phyloP scores from a whole-genome alignment of 176 grass and related monocot genomes.

The Oryza brachyantha region DNA sequence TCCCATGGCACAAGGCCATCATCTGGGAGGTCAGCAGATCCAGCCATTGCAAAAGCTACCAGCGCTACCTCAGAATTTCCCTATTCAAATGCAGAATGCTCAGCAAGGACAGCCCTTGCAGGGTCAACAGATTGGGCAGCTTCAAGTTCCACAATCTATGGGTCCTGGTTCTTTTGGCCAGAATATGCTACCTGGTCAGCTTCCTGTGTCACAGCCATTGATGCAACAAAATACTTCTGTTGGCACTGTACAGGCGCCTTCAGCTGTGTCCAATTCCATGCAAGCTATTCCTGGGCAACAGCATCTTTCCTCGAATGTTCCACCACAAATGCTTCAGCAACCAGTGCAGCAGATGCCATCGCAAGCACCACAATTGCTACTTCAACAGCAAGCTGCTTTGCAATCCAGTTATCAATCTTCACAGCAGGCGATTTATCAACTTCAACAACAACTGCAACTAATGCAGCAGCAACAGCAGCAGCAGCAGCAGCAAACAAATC shows the following conservation, averaged over 20 bases:
- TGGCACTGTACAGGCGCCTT: constrained; percentile 53
- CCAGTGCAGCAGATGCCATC: constrained; percentile 63
- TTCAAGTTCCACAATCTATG: constrained; percentile 58
- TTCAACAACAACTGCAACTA: constrained; percentile 90
- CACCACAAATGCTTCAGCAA: constrained; percentile 74
- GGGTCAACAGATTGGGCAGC: constrained; percentile 53
- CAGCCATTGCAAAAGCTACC: constrained; percentile 63
- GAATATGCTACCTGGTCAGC: constrained; percentile 67
- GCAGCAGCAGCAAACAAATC: constrained; percentile 37
- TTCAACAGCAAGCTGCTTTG: constrained; percentile 92
- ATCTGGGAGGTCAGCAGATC: constrained; percentile 61
- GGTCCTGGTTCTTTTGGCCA: constrained; percentile 68
- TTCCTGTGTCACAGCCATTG: constrained; percentile 52
- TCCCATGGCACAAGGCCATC: constrained; percentile 54
- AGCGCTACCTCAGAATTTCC: constrained; percentile 52
- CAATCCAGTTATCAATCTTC: constrained; percentile 97
- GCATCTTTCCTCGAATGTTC: constrained; percentile 58
- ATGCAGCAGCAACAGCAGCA: constrained; percentile 95
- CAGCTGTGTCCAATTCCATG: constrained; percentile 52
- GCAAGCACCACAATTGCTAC: constrained; percentile 82
- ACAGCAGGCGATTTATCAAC: constrained; percentile 94
- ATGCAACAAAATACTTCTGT: constrained; percentile 67
- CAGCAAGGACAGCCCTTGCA: constrained; percentile 54
- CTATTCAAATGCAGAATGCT: constrained; percentile 53
- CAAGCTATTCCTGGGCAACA: constrained; percentile 52